Base-by-base conservation (phyloP, 352 stramenopile species). In the Phytophthora pinifolia region DNA sequence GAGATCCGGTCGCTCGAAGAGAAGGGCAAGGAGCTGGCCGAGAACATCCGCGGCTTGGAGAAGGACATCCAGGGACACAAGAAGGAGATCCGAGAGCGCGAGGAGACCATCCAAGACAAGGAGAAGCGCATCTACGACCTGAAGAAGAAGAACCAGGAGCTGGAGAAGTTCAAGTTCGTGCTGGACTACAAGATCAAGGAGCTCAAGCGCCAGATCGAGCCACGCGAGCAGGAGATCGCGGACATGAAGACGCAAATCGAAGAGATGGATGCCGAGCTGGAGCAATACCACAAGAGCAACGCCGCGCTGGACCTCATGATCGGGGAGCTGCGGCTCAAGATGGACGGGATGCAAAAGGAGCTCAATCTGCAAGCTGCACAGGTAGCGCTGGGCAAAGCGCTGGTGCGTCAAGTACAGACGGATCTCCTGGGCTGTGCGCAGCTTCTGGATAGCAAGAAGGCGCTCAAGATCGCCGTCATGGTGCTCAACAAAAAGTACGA, bases 81-180 rank as follows among this genome's bases (percentile, higher is more conserved):
- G 57, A 92, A 95, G 38, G 87, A 98, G 59, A 98, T 98, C 37
- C 86, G 88, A 32, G 85, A 93, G 51, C 86, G 92, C 8, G 93
- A 98, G 59, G 89, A 97, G 61, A 97, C 88, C 13, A 98, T 98
- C 30, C 87, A 96, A 60, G 93, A 98, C 70, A 98, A 98, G 59
- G 94, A 98, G 50, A 98, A 98, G 60, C 88, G 91, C 39, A 98
- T 98, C 46, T 98, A 98, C 64, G 94, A 98, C 37, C 59, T 98
- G 13, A 98, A 98, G 69, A 98, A 98, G 78, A 98, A 98, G 65
- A 98, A 98, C 62, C 90, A 97, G 58, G 92, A 98, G 67, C 72
- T 98, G 17, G 94, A 98, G 39, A 98, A 98, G 69, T 98, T 98
- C 71, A 98, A 98, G 65, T 98, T 98, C 47, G 92, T 98, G 34